These are phyloP conservation scores for Acer negundo DNA, from an alignment of 345 rosid species.

Conservation along the genomic window DNA sequence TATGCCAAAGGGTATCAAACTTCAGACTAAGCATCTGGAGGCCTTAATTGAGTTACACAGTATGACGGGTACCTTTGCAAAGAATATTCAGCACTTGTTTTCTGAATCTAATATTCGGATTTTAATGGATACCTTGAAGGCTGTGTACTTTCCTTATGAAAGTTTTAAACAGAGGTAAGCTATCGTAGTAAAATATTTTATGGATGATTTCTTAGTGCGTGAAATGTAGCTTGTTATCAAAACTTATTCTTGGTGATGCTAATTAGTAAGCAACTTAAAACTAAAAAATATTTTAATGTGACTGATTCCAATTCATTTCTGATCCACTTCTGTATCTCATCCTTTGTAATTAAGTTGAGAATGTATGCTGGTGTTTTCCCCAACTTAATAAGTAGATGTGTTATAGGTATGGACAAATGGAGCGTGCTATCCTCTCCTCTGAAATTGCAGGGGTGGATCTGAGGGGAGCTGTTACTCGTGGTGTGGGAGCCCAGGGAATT, in stretches of 20 bases:
- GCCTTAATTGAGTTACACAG: conserved; percentile 90
- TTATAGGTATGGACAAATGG: conserved; percentile 90
- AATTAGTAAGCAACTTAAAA: conserved; percentile 8
- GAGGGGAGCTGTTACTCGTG: conserved; percentile 97
- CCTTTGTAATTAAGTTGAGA: conserved; percentile 10
- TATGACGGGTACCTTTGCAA: conserved; percentile 79
- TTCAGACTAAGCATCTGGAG: conserved; percentile 93
- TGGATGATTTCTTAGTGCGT: neutral
- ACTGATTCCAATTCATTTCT: conserved; percentile 17
- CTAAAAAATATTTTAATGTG: neutral
- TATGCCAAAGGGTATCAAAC: conserved; percentile 85
- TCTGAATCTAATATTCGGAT: conserved; percentile 80
- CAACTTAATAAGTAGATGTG: conserved; percentile 15
- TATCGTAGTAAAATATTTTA: neutral
- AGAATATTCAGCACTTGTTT: conserved; percentile 89
- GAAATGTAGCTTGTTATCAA: neutral
- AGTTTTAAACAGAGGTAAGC: conserved; percentile 86
- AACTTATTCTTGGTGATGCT: neutral
- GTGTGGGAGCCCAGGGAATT: conserved; percentile 97
- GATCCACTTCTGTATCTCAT: neutral
- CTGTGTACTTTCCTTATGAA: conserved; percentile 86
- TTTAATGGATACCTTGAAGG: conserved; percentile 83
- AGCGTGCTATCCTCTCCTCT: conserved; percentile 83
- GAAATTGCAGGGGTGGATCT: conserved; percentile 93
- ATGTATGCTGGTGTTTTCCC: conserved; percentile 7